Evolutionary conservation across 768 basidiomycete genomes (phyloP).

Genomic region (Lactarius deliciosus): DNA sequence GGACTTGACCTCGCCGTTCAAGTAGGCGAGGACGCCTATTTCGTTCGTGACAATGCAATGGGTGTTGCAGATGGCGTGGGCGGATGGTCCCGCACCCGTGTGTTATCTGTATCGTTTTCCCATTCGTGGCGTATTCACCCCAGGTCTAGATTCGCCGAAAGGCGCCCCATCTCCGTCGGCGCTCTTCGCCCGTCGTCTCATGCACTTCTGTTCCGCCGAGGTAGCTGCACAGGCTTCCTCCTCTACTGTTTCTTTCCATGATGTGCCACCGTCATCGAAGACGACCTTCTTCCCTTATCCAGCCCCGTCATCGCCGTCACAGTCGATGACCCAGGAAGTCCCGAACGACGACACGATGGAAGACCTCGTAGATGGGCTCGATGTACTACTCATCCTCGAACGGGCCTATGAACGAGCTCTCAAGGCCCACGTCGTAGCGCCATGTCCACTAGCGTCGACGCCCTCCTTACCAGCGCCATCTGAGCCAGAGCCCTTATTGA

Average conservation of each 20-base stretch:
- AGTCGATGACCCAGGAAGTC: conserved; percentile 41
- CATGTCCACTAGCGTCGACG: conserved; percentile 19
- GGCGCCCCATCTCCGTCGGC: conserved; percentile 44
- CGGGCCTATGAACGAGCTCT: conserved; percentile 67
- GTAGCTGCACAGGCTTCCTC: conserved; percentile 37
- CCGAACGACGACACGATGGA: conserved; percentile 48
- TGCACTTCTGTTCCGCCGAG: conserved; percentile 81
- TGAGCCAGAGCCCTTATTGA: conserved; percentile 43
- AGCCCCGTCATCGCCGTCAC: conserved; percentile 1
- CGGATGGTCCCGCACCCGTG: conserved; percentile 66
- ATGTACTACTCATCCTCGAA: conserved; percentile 67
- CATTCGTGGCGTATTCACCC: neutral
- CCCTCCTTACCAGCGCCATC: conserved; percentile 22
- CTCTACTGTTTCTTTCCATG: conserved; percentile 25
- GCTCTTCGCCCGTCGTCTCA: conserved; percentile 73
- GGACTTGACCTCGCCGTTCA: conserved; percentile 59
- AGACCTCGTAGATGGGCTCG: conserved; percentile 67
- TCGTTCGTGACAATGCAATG: conserved; percentile 78
- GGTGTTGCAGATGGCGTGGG: conserved; percentile 96
- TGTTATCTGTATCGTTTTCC: conserved; percentile 25
- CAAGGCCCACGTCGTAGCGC: conserved; percentile 52
- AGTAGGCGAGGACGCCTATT: conserved; percentile 93
- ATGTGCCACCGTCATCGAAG: conserved; percentile 4
- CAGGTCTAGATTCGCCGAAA: conserved; percentile 17
- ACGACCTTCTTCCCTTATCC: conserved; percentile 5